phyloP scores from a whole-genome alignment of 441 rosid species.

The Populus tomentosa region DNA sequence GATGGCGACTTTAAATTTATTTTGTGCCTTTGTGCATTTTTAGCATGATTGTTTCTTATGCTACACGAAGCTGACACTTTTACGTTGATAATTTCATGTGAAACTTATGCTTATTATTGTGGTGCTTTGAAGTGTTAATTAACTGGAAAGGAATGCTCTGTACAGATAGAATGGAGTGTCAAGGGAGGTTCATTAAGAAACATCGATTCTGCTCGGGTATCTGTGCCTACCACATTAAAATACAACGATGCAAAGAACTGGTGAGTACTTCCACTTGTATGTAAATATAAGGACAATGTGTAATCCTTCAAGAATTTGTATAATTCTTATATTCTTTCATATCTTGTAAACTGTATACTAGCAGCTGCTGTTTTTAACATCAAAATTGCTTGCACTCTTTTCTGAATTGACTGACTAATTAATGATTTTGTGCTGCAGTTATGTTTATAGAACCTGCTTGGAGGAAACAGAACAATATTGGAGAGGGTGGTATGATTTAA shows the following conservation, averaged over 20 bases:
- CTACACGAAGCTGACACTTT: not conserved
- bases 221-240: conserved; percentile 71
- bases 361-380: not conserved
- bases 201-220: conserved; percentile 85
- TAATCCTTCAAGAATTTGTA: not conserved
- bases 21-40: not conserved
- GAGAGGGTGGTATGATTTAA: conserved; percentile 77
- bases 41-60: not conserved
- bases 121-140: conserved; percentile 1
- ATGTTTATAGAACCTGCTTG: conserved; percentile 59
- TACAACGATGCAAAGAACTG: conserved; percentile 82
- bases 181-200: conserved; percentile 87
- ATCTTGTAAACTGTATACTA: not conserved
- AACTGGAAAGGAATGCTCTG: conserved; percentile 8
- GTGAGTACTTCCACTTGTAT: conserved; percentile 33
- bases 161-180: conserved; percentile 88
- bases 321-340: not conserved
- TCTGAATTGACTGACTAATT: conserved; percentile 6
- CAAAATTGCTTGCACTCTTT: not conserved
- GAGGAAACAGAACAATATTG: conserved; percentile 92
- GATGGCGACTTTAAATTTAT: not conserved
- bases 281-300: not conserved
- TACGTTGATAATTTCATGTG: not conserved
- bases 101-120: not conserved
- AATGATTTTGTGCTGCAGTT: conserved; percentile 44